Conservation (phyloP, 75 land plant species). For the Selaginella tamariscina region DNA sequence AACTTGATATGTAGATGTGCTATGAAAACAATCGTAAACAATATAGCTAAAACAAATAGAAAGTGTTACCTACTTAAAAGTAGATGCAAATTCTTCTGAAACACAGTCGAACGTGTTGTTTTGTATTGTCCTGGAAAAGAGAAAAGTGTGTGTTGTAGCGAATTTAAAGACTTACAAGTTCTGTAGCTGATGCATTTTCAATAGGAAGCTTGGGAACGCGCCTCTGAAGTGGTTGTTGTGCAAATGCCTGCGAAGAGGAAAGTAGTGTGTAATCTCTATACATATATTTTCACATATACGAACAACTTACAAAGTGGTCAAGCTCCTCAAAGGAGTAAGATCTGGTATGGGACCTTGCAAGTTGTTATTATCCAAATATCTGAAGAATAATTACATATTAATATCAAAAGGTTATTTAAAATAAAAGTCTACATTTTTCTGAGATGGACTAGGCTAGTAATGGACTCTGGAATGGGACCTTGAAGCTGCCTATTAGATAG, state of each 20-base stretch:
- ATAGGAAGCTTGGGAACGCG: too few species aligned
- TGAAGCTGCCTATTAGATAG: not conserved
- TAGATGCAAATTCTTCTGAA: not conserved
- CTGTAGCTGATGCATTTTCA: too few species aligned
- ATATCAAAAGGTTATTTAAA: not conserved
- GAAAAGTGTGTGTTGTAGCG: too few species aligned
- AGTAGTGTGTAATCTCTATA: too few species aligned
- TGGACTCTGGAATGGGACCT: not conserved
- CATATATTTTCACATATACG: not conserved
- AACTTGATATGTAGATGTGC: not conserved
- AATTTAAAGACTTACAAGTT: too few species aligned
- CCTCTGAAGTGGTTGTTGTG: too few species aligned
- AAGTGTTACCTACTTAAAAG: not conserved
- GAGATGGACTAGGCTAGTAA: not conserved
- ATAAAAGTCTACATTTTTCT: not conserved
- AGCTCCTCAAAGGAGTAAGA: not conserved
- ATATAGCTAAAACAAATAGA: not conserved
- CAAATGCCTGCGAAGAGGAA: not conserved
- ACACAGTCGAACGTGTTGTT: not conserved
- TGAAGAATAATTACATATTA: too few species aligned
- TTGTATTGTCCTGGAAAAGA: not conserved
- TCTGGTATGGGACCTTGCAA: not conserved
- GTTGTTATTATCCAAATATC: not conserved
- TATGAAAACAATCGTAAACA: not conserved
- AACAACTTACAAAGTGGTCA: not conserved